A percentile compares a stretch with the other conserved stretches of the same genome.
Conservation (phyloP, 106 monocot genomes). For the Dendrobium nobile region DNA sequence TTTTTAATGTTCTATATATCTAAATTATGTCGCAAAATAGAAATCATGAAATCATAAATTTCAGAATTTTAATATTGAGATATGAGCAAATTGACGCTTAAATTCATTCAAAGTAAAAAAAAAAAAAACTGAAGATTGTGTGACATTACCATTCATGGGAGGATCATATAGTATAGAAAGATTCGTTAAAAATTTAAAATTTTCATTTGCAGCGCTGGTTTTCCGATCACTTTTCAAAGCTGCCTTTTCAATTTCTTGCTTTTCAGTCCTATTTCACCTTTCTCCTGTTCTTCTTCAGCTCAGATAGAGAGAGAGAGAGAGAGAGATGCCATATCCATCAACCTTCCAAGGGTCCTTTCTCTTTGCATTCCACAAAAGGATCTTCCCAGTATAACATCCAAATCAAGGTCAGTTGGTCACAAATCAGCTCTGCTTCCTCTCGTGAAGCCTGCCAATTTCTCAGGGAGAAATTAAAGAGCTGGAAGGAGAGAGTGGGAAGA, state of each 20-base stretch:
- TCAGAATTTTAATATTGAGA: too few relatives aligned
- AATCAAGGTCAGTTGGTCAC: neutral
- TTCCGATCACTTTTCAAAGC: neutral
- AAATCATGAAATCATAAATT: too few relatives aligned
- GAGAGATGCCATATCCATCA: neutral
- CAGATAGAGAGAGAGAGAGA: neutral
- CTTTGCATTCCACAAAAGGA: neutral
- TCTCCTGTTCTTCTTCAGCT: neutral
- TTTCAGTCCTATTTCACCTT: neutral
- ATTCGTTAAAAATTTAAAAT: neutral
- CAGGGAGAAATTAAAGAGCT: neutral
- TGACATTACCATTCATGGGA: neutral
- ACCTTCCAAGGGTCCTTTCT: neutral
- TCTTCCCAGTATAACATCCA: neutral
- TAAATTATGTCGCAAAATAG: too few relatives aligned
- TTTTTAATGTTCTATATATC: too few relatives aligned
- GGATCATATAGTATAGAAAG: neutral
- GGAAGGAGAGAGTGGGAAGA: neutral
- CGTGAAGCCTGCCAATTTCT: neutral
- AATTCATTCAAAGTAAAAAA: too few relatives aligned
- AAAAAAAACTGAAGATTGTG: neutral
- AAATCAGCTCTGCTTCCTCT: slow-evolving; percentile 6
- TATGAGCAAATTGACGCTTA: too few relatives aligned
- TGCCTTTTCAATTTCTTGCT: neutral
- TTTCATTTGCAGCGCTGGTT: neutral